Conservation (phyloP, 768 basidiomycete genomes). For the Chalciporus pseudorubinellus region DNA sequence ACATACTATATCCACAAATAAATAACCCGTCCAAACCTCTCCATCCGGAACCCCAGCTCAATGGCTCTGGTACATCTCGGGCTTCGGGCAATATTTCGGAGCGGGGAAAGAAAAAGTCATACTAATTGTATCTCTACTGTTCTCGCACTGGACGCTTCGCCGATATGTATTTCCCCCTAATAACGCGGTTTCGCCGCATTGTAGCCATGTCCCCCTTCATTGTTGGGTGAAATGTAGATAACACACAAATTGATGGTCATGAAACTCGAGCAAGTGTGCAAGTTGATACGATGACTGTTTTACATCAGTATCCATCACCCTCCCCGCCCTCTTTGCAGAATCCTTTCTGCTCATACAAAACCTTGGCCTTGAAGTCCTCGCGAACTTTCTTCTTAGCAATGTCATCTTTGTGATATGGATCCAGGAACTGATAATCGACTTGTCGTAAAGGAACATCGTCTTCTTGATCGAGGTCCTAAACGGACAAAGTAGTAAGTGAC, state of each 20-base stretch:
- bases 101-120: constrained; percentile 59
- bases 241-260: not conserved
- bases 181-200: constrained; percentile 2
- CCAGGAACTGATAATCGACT: constrained; percentile 68
- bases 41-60: constrained; percentile 39
- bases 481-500: constrained; percentile 2
- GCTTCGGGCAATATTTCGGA: constrained; percentile 45
- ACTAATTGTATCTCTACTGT: constrained; percentile 31
- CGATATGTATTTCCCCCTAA: constrained; percentile 17
- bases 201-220: constrained; percentile 13
- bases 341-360: constrained; percentile 80
- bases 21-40: constrained; percentile 34
- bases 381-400: constrained; percentile 70
- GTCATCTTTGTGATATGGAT: constrained; percentile 70
- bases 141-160: constrained; percentile 12
- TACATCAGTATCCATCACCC: constrained; percentile 83
- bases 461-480: constrained; percentile 88
- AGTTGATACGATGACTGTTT: constrained; percentile 12
- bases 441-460: constrained; percentile 80
- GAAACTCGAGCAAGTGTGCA: not conserved
- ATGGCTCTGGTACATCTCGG: constrained; percentile 47
- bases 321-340: constrained; percentile 96
- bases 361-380: constrained; percentile 81
- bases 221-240: not conserved
- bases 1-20: constrained; percentile 54